These are phyloP conservation scores for Keqinozyma sinolaborantium DNA, from an alignment of 1,139 yeast species.

Conservation along the genomic window DNA sequence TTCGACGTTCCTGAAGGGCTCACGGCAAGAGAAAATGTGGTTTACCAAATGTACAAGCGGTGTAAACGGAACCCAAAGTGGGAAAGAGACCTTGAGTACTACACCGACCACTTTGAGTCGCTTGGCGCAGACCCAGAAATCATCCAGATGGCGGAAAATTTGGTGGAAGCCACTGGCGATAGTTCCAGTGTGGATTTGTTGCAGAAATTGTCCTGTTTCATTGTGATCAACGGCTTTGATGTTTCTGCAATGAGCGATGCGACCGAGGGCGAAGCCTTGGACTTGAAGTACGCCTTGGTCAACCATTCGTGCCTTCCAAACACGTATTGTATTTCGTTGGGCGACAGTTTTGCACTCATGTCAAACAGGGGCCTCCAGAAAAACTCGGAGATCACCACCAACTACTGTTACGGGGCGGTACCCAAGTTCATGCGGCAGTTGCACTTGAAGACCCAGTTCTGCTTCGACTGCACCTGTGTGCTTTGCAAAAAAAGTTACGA, in stretches of 20 bases:
- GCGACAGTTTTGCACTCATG: conserved; percentile 11
- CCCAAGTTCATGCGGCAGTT: conserved; percentile 20
- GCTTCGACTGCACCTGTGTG: conserved; percentile 29
- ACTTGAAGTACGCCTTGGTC: conserved; percentile 29
- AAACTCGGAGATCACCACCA: conserved; percentile 24
- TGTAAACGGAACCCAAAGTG: background rate
- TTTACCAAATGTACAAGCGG: background rate
- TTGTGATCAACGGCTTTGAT: conserved; percentile 19
- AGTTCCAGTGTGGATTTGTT: conserved; percentile 2
- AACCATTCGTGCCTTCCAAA: conserved; percentile 32
- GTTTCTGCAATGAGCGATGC: conserved; percentile 17
- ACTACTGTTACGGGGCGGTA: conserved; percentile 19
- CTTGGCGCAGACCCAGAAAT: conserved; percentile 1
- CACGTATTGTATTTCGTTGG: conserved; percentile 17
- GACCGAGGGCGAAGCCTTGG: conserved; percentile 29
- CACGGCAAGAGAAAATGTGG: background rate
- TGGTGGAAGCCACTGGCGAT: background rate
- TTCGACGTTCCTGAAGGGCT: background rate
- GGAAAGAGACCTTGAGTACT: background rate
- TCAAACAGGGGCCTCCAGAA: conserved; percentile 15
- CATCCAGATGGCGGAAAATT: background rate
- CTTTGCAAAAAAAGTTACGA: conserved; percentile 19
- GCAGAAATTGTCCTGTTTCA: conserved; percentile 9
- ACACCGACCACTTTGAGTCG: background rate
- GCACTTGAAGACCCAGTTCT: conserved; percentile 19